Base-by-base conservation (phyloP, 2,329 filamentous ascomycete species). In the Alternaria sp. region DNA sequence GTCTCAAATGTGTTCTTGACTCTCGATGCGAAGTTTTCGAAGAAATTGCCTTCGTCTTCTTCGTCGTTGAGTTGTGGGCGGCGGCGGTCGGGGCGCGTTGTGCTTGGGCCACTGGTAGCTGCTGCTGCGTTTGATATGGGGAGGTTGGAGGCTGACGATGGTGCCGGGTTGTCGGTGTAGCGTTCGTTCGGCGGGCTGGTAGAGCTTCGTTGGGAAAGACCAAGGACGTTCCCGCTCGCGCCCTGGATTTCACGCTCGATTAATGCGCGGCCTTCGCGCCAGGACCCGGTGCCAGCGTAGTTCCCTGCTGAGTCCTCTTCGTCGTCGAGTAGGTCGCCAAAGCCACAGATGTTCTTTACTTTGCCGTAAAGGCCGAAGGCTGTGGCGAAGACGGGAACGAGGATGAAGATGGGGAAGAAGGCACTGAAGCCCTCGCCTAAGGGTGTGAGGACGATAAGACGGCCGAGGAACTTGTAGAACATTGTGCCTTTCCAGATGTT, bases 1-100 rank as follows among this genome's bases (percentile, higher is more conserved):
- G 89, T 91, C 65, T 98, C 95, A 56, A 98, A 88, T 0, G 96
- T 98, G 75, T 99, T 99, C 80, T 90, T 92, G 71, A 99, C 90
- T 37, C 95, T 87, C 75, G 96, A 92, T 0, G 92, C 89, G 65
- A 98, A 89, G 33, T 91, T 90, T 69, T 92, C 87, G 75, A 98
- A 94, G 79, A 97, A 93, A 68, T 90, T 93, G 58, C 93, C 92
- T 14, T 94, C 89, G 30, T 92, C 90, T 1, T 87, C 86, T 0
- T 87, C 86, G 1, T 88, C 86, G 0, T 87, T 85, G 41, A 80
- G 69, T 26, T 72, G 62, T 59, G 75, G 70, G 47, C 71, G 67
- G 21, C 74, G 61, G 4, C 70, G 61, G 30, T 68, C 74, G 2
- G 66, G 61, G 9, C 55, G 47, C 6, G 49, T 12, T 46, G 28